A percentile compares a stretch with the other conserved stretches of the same genome.
phyloP scores from a whole-genome alignment of 331 rosid species.

The Rosa hybrid region DNA sequence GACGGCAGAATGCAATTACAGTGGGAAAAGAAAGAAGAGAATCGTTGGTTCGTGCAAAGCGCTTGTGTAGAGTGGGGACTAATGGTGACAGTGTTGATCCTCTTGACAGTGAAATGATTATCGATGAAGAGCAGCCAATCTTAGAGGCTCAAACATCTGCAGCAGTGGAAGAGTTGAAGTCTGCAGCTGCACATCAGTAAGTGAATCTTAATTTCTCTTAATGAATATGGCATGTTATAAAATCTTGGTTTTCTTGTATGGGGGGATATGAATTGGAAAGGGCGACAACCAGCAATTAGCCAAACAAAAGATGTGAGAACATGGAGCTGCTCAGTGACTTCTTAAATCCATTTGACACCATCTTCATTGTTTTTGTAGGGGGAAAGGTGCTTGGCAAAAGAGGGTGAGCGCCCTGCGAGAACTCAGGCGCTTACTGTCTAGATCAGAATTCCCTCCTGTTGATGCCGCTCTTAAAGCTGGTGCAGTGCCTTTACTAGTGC shows the following conservation, averaged over 20 bases:
- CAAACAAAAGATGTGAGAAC: not conserved
- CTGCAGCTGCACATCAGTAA: conserved; percentile 68
- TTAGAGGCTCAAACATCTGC: conserved; percentile 78
- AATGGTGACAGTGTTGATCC: conserved; percentile 37
- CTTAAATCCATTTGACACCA: not conserved
- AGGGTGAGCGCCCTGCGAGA: conserved; percentile 77
- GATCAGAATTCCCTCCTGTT: conserved; percentile 89
- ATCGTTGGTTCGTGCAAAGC: conserved; percentile 75
- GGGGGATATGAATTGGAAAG: not conserved
- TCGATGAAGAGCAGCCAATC: conserved; percentile 72
- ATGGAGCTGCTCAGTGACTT: not conserved
- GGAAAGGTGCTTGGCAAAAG: conserved; percentile 83
- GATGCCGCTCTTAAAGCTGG: conserved; percentile 85
- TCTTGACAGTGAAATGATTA: conserved; percentile 60
- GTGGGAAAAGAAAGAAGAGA: conserved; percentile 86
- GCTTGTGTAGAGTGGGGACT: conserved; percentile 71
- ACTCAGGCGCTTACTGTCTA: conserved; percentile 76
- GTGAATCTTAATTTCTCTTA: conserved; percentile 25
- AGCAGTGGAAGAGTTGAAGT: conserved; percentile 75
- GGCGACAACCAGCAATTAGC: not conserved
- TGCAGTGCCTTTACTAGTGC: conserved; percentile 69
- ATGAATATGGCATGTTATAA: not conserved
- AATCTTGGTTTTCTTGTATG: not conserved
- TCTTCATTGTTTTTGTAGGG: conserved; percentile 48
- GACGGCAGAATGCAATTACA: conserved; percentile 70